Percentiles rank a stretch among this genome's conserved stretches.
Evolutionary conservation across 2,329 filamentous ascomycete species (phyloP).

Genomic region (Aspergillus oerlinghausenensis): DNA sequence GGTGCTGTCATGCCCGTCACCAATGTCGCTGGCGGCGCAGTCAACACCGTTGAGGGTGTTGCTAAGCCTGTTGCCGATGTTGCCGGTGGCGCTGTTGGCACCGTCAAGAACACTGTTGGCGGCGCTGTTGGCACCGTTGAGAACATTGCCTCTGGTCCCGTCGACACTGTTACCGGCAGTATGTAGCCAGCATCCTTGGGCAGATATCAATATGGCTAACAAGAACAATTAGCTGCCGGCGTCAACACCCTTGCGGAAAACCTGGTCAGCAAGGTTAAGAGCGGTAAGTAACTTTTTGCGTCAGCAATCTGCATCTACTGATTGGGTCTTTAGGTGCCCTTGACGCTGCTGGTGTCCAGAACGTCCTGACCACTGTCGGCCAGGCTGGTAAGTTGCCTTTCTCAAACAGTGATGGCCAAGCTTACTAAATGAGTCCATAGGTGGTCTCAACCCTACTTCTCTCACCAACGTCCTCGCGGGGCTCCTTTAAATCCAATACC

Average conservation of each 20-base stretch:
- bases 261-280: constrained; percentile 10
- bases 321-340: constrained; percentile 4
- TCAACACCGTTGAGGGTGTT: background rate
- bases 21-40: constrained; percentile 1
- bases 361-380: constrained; percentile 8
- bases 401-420: background rate
- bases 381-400: constrained; percentile 7
- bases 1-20: background rate
- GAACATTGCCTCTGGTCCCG: constrained; percentile 1
- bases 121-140: background rate
- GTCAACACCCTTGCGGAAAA: constrained; percentile 9
- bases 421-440: background rate
- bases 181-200: constrained; percentile 4
- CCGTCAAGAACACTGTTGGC: background rate
- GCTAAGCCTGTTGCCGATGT: background rate
- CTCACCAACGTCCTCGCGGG: constrained; percentile 5
- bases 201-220: background rate
- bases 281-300: constrained; percentile 4
- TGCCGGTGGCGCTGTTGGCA: constrained; percentile 1
- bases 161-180: constrained; percentile 15
- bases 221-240: constrained; percentile 2
- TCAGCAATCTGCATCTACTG: background rate
- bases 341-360: constrained; percentile 9
- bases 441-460: constrained; percentile 2
- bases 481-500: background rate